phyloP scores from a whole-genome alignment of 345 rosid species.

The Boechera retrofracta region DNA sequence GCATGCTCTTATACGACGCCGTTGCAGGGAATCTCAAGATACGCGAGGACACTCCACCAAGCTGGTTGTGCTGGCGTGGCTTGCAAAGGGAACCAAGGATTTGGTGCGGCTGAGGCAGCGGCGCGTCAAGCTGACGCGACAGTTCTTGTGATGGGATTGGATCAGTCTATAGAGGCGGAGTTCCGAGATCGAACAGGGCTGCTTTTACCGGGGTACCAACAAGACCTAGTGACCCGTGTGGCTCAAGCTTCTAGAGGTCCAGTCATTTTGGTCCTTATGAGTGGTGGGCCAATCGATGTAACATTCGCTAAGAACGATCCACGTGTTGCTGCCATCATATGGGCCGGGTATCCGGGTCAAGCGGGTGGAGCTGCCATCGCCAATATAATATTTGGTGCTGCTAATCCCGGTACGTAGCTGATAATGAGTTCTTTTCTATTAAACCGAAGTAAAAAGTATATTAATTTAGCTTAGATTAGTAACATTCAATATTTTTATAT shows the following conservation, averaged over 20 bases:
- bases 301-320: conserved; percentile 83
- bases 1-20: conserved; percentile 82
- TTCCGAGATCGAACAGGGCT: conserved; percentile 67
- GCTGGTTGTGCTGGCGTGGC: conserved; percentile 67
- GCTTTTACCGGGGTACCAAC: conserved; percentile 76
- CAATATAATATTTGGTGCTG: conserved; percentile 73
- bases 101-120: conserved; percentile 60
- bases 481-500: background rate
- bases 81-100: conserved; percentile 53
- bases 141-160: conserved; percentile 83
- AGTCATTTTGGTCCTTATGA: conserved; percentile 67
- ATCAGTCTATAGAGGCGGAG: conserved; percentile 88
- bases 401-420: conserved; percentile 65
- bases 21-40: conserved; percentile 67
- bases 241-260: conserved; percentile 81
- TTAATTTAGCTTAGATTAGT: background rate
- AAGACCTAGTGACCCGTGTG: conserved; percentile 73
- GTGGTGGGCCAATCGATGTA: conserved; percentile 88
- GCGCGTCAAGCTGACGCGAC: conserved; percentile 80
- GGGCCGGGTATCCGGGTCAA: conserved; percentile 99
- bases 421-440: background rate
- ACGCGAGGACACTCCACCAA: conserved; percentile 62
- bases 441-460: background rate
- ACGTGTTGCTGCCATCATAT: conserved; percentile 73
- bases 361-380: conserved; percentile 92